These are phyloP conservation scores for Saturnispora zaruensis DNA, from an alignment of 805 yeast genomes.

Conservation along the genomic window DNA sequence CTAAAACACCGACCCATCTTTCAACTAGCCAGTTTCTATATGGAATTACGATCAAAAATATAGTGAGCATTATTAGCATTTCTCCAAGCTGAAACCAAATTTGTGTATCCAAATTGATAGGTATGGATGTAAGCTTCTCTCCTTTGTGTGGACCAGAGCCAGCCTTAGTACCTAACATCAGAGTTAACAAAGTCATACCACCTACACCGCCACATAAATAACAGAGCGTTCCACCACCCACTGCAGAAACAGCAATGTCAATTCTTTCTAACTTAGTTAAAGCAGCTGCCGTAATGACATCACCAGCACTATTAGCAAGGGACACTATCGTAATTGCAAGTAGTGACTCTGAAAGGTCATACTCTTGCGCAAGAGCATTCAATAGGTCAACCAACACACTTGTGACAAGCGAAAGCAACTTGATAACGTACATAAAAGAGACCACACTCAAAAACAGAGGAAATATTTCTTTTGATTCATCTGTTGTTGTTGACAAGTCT, in stretches of 20 bases:
- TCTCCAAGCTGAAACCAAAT: slow-evolving; percentile 33
- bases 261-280: slow-evolving; percentile 31
- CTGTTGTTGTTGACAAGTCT: neutral
- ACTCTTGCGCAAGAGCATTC: slow-evolving; percentile 38
- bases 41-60: slow-evolving; percentile 36
- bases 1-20: slow-evolving; percentile 31
- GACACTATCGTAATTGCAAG: slow-evolving; percentile 43
- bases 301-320: slow-evolving; percentile 44
- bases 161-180: slow-evolving; percentile 5
- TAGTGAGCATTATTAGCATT: slow-evolving; percentile 24
- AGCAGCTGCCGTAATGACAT: slow-evolving; percentile 42
- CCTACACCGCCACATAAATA: slow-evolving; percentile 45
- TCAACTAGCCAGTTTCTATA: slow-evolving; percentile 39
- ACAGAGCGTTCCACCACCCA: slow-evolving; percentile 46
- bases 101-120: slow-evolving; percentile 31
- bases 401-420: slow-evolving; percentile 25
- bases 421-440: slow-evolving; percentile 26
- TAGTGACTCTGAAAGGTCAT: slow-evolving; percentile 37
- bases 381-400: slow-evolving; percentile 25
- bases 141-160: slow-evolving; percentile 3
- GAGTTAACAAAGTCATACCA: slow-evolving; percentile 32
- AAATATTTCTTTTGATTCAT: slow-evolving; percentile 12
- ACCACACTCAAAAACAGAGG: slow-evolving; percentile 19
- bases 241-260: slow-evolving; percentile 41
- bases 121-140: slow-evolving; percentile 29